Base-by-base conservation (phyloP, 345 rosid species). In the Brassica incana region DNA sequence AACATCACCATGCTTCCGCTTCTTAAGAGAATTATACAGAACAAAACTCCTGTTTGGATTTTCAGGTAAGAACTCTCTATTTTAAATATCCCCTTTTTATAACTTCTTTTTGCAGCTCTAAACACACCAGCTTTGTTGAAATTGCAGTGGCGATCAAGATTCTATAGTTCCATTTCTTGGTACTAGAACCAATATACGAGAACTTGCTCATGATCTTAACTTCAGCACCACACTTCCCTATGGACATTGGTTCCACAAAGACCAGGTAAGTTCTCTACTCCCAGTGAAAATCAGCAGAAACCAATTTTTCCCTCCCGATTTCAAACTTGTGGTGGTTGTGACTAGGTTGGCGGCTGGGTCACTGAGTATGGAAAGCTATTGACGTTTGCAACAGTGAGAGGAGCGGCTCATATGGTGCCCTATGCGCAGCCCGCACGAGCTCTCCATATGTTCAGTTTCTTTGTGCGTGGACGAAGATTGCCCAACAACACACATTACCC, bases 241-340 rank as follows among this genome's bases (percentile, higher is more conserved):
- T 77, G 87, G 85, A 79, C 81, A 89, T 72, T 95, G 99, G 99
- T 91, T 91, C 81, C 97, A 95, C 93, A 92, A 90, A 82, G 87
- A 86, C 61, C 97, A 92, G 99, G 99, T 63, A 50, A 32, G 23
- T 63, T 63, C 20, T n/a, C 67, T 32, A 14, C 40, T 30, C 40
- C 20, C 15, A n/a, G 4, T 27, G 7, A 27, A 60, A 40, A 1
- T 11, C 9, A 27, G 35, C 35, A 29, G 16, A 29, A 62, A 0
- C 36, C 36, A 62, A 25, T 3, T 30, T 63, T 63, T 3, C 10
- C 67, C 16, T 30, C 4, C 23, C 3, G 40, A n/a, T 32, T 30
- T 2, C 20, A 30, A 63, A 63, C 67, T 63, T 63, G 67, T 29
- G 67, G 4, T 5, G 1, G 1, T 6, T 30, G 43, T 63, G 40